phyloP scores from a whole-genome alignment of 2,329 filamentous ascomycete genomes.

The Epichloe typhina region DNA sequence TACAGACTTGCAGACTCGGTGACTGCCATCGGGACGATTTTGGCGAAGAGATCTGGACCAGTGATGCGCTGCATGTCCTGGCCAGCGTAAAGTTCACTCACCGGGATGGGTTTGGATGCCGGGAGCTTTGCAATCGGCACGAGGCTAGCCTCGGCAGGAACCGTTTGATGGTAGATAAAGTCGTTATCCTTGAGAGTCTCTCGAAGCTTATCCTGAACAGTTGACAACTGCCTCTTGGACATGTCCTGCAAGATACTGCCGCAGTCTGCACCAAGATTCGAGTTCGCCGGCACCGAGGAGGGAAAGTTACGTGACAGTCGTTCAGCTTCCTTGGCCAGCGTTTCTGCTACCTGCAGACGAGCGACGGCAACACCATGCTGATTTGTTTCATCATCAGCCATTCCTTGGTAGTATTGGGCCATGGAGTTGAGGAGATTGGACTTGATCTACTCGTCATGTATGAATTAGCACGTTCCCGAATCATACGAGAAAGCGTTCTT shows the following conservation, averaged over 20 bases:
- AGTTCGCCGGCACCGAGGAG: conserved; percentile 60
- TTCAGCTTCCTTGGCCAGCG: conserved; percentile 63
- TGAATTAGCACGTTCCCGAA: neutral
- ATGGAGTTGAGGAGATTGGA: conserved; percentile 69
- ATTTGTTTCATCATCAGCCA: conserved; percentile 80
- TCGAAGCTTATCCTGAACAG: conserved; percentile 66
- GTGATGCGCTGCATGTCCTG: conserved; percentile 97
- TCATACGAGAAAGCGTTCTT: neutral
- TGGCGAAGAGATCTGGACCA: conserved; percentile 90
- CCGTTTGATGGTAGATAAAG: conserved; percentile 91
- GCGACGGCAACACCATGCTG: conserved; percentile 77
- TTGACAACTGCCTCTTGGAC: conserved; percentile 67
- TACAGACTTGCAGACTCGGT: conserved; percentile 95
- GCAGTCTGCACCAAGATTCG: conserved; percentile 74
- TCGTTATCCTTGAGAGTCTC: conserved; percentile 86
- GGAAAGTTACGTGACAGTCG: conserved; percentile 70
- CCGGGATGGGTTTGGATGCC: conserved; percentile 91
- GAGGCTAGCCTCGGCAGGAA: conserved; percentile 74
- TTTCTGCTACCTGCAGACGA: conserved; percentile 69
- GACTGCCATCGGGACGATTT: conserved; percentile 89
- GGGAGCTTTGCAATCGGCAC: conserved; percentile 78
- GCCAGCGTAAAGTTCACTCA: conserved; percentile 90
- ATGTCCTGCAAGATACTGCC: conserved; percentile 63
- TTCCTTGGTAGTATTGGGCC: conserved; percentile 85
- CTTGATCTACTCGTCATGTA: conserved; percentile 44